These are phyloP conservation scores for Teratosphaeriaceae sp. DNA, from an alignment of 2,329 filamentous ascomycete genomes.

Conservation along the genomic window DNA sequence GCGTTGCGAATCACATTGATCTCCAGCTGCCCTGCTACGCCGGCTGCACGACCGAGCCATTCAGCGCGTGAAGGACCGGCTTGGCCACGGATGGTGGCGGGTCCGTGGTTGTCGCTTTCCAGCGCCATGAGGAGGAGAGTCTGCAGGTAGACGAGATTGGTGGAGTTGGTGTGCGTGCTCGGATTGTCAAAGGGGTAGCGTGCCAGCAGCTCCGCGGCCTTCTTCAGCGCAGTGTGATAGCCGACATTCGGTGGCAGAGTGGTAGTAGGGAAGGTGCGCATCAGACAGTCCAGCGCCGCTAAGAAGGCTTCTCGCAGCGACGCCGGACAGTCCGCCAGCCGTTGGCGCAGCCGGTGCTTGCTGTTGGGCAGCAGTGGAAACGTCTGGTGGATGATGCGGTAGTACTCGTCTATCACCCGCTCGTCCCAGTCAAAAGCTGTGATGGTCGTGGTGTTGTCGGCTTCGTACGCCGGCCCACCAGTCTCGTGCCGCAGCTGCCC, in stretches of 20 bases:
- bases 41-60: conserved; percentile 59
- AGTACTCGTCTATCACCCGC: conserved; percentile 46
- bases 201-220: conserved; percentile 38
- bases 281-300: conserved; percentile 54
- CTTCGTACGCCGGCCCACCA: conserved; percentile 23
- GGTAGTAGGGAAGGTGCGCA: conserved; percentile 47
- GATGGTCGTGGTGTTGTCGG: conserved; percentile 17
- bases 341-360: conserved; percentile 49
- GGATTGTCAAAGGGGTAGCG: conserved; percentile 40
- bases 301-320: conserved; percentile 58
- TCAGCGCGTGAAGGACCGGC: conserved; percentile 43
- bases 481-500: conserved; percentile 22
- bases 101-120: conserved; percentile 55
- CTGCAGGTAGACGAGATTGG: conserved; percentile 55
- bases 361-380: conserved; percentile 59
- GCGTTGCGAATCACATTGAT: conserved; percentile 45
- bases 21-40: conserved; percentile 58
- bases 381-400: conserved; percentile 57
- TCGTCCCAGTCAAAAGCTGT: conserved; percentile 42
- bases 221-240: conserved; percentile 33
- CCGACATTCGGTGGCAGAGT: conserved; percentile 28
- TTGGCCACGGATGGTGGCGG: conserved; percentile 40
- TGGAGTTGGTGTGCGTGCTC: conserved; percentile 33
- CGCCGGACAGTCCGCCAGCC: conserved; percentile 51
- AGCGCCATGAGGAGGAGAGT: conserved; percentile 60